Evolutionary conservation across 345 rosid species (phyloP).

Genomic region (Garcia nutans): DNA sequence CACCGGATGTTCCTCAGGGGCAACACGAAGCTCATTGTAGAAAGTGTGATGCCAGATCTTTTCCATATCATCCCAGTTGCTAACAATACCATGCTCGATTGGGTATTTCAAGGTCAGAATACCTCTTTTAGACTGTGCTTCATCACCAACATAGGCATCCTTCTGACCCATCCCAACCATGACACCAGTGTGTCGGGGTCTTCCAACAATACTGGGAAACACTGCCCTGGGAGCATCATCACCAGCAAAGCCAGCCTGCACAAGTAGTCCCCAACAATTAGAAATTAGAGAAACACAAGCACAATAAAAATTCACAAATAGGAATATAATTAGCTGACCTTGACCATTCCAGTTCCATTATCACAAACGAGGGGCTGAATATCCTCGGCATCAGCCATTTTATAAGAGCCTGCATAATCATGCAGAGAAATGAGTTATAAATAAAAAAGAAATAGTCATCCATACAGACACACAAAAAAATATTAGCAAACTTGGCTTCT

Average conservation of each 20-base stretch:
- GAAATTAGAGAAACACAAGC: background rate
- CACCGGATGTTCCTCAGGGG: too few species aligned
- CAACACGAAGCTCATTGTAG: too few species aligned
- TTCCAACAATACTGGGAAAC: constrained; percentile 55
- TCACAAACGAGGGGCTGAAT: constrained; percentile 24
- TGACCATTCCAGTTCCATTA: constrained; percentile 27
- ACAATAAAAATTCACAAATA: background rate
- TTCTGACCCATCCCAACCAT: constrained; percentile 59
- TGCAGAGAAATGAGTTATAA: background rate
- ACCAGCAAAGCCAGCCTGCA: constrained; percentile 59
- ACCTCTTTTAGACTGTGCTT: constrained; percentile 53
- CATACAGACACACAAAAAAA: background rate
- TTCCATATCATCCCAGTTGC: too few species aligned
- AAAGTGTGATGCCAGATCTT: too few species aligned
- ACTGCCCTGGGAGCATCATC: constrained; percentile 76
- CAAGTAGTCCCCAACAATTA: background rate
- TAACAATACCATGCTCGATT: too few species aligned
- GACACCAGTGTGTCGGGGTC: constrained; percentile 52
- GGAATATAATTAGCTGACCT: background rate
- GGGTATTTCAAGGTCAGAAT: too few species aligned
- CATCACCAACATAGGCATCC: constrained; percentile 52
- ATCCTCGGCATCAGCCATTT: constrained; percentile 23
- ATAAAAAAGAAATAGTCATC: background rate
- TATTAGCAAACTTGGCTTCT: background rate
- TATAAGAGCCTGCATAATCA: constrained; percentile 4